A percentile compares a stretch with the other conserved stretches of the same genome.
Conservation (phyloP, 106 monocot species). For the Allium fistulosum region DNA sequence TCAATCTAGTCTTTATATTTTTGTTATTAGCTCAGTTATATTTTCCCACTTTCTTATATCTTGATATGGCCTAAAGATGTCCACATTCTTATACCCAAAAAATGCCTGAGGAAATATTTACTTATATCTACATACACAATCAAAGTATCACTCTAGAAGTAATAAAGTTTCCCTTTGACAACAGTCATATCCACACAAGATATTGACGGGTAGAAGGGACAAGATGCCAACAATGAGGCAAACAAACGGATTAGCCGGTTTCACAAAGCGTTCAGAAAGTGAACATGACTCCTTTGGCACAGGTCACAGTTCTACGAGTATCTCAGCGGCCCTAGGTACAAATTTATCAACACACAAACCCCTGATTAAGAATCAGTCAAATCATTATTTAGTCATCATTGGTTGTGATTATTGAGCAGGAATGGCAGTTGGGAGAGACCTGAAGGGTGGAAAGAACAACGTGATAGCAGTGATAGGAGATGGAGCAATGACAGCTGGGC, state of each 20-base stretch:
- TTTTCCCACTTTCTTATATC: no score
- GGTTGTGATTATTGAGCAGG: constrained; percentile 23
- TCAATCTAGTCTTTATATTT: no score
- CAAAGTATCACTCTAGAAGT: no score
- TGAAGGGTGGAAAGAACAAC: constrained; percentile 78
- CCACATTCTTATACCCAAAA: no score
- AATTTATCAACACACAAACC: not conserved
- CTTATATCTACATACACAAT: no score
- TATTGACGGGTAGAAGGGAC: constrained; percentile 83
- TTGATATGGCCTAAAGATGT: no score
- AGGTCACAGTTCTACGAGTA: constrained; percentile 94
- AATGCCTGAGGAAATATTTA: no score
- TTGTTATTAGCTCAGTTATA: no score
- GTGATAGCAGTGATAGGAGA: constrained; percentile 94
- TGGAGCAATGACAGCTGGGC: constrained; percentile 95
- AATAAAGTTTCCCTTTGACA: no score
- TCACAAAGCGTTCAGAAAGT: constrained; percentile 89
- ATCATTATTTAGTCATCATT: no score
- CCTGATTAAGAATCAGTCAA: not conserved
- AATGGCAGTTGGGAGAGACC: constrained; percentile 90
- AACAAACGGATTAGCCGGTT: constrained; percentile 82
- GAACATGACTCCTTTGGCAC: constrained; percentile 82
- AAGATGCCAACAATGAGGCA: constrained; percentile 86
- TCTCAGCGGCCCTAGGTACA: constrained; percentile 86
- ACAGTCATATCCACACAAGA: constrained; percentile 96